A percentile compares a stretch with the other conserved stretches of the same genome.
These are phyloP conservation scores for Hyphopichia fennica DNA, from an alignment of 1,139 yeast genomes.

Conservation along the genomic window DNA sequence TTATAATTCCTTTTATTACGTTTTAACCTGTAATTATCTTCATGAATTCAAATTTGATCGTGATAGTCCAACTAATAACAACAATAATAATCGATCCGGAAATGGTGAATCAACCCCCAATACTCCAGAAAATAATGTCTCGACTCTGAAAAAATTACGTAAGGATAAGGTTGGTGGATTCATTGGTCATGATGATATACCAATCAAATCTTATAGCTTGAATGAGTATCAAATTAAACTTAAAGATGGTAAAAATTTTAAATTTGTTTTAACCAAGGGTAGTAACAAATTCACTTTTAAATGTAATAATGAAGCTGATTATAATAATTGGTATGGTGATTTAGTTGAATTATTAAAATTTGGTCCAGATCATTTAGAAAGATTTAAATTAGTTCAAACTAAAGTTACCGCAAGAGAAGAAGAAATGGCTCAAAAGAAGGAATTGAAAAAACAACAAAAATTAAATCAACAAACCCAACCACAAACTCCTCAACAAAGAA, in stretches of 20 bases:
- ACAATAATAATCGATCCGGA: too few relatives aligned
- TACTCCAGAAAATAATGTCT: slow-evolving; percentile 6
- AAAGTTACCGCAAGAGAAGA: slow-evolving; percentile 22
- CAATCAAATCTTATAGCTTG: slow-evolving; percentile 44
- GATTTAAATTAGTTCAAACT: slow-evolving; percentile 36
- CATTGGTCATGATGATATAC: slow-evolving; percentile 42
- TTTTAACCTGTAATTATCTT: slow-evolving; percentile 45
- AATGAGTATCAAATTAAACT: slow-evolving; percentile 36
- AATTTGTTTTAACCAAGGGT: slow-evolving; percentile 33
- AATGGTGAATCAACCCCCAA: slow-evolving; percentile 3
- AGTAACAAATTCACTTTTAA: slow-evolving; percentile 40
- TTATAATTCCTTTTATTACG: slow-evolving; percentile 38
- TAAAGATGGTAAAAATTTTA: slow-evolving; percentile 35
- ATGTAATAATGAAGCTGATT: slow-evolving; percentile 34
- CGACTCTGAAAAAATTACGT: slow-evolving; percentile 11
- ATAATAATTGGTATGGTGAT: slow-evolving; percentile 38
- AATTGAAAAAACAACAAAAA: slow-evolving; percentile 6
- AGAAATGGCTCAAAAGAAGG: slow-evolving; percentile 11
- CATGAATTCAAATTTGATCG: slow-evolving; percentile 45
- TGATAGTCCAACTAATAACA: slow-evolving; percentile 12
- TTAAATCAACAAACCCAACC: not conserved
- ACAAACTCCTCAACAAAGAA: not conserved
- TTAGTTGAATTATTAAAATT: slow-evolving; percentile 39
- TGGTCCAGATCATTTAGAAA: slow-evolving; percentile 31
- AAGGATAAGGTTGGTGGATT: slow-evolving; percentile 44